phyloP scores from a whole-genome alignment of 192 early-diverging fungal species.

The Backusella liffmaniae region DNA sequence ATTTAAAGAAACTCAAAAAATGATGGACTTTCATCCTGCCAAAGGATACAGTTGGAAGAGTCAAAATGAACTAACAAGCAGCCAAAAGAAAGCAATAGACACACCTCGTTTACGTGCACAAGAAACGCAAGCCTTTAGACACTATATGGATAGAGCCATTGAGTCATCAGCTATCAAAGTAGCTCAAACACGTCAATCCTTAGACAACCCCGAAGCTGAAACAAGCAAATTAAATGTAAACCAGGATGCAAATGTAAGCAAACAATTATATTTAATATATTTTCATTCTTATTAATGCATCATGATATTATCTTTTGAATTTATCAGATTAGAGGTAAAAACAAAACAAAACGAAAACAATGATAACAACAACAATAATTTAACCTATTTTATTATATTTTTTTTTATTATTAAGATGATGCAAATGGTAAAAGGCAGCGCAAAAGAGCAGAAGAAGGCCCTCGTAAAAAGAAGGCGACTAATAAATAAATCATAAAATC shows the following conservation, averaged over 20 bases:
- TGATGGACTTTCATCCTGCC: conserved; percentile 57
- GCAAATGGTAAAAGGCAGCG: conserved; percentile 21
- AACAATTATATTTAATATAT: background rate
- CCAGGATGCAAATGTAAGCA: background rate
- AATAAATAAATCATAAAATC: background rate
- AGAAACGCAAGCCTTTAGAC: conserved; percentile 31
- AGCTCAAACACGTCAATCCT: conserved; percentile 10
- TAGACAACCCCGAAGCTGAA: conserved; percentile 17
- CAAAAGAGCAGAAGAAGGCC: conserved; percentile 23
- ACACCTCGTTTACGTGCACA: conserved; percentile 22
- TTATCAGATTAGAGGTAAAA: conserved; percentile 2
- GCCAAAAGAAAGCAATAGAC: background rate
- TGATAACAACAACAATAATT: background rate
- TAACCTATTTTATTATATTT: background rate
- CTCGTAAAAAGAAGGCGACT: conserved; percentile 11
- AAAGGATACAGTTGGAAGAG: conserved; percentile 59
- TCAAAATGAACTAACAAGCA: background rate
- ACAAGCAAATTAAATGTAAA: conserved; percentile 5
- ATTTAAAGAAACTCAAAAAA: conserved; percentile 51
- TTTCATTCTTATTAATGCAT: background rate
- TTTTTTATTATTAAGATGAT: conserved; percentile 13
- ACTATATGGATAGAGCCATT: conserved; percentile 33
- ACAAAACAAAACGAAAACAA: background rate
- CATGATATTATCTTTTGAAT: background rate
- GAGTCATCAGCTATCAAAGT: conserved; percentile 28